Evolutionary conservation across 441 rosid species (phyloP), one percentile per base, ranked within the genome.

Genomic region (Euphorbia corollata): DNA sequence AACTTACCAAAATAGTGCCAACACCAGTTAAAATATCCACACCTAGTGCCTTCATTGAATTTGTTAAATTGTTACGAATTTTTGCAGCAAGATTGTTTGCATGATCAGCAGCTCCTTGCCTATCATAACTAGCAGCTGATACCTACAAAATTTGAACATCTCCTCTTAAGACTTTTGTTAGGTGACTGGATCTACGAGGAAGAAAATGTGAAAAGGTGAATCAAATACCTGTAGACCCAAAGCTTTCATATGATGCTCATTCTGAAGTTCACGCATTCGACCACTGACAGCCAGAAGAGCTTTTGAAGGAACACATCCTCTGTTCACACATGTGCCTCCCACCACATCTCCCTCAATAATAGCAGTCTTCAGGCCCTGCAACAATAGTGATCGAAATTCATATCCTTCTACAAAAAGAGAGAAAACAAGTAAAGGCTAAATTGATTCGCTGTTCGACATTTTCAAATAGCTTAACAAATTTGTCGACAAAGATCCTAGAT

Each of bases 231-330:
- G 97, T 68, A 94, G 80, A 68, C 99, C 99, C 59, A 94, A 75
- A 57, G 99, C 79, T 83, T 94, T 94, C 91, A 94, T 60, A 78
- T 94, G 96, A 80, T 94, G 97, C 66, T 91, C 97, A 34, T 61
- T 88, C 73, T 91, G 98, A 65, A 91, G 94, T 59, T 93, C 97
- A 0, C 97, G 93, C 96, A 93, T 86, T 45, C 92, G 73, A 69
- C 99, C 99, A 68, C 99, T 91, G 39, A 91, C 99, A 61, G 99
- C 99, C 67, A 93, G 76, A 64, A 93, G 97, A 62, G 99, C 99
- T 78, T 93, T 93, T 1, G 99, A 93, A 83, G 99, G 99, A 60
- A 93, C 97, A 78, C 99, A 91, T 0, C 99, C 99, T 84, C 99
- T 83, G 77, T 93, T 93, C 48, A 93, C 99, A 68, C 99, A 93